phyloP scores from a whole-genome alignment of 2,329 filamentous ascomycete species.

The Diaporthe ampelina region DNA sequence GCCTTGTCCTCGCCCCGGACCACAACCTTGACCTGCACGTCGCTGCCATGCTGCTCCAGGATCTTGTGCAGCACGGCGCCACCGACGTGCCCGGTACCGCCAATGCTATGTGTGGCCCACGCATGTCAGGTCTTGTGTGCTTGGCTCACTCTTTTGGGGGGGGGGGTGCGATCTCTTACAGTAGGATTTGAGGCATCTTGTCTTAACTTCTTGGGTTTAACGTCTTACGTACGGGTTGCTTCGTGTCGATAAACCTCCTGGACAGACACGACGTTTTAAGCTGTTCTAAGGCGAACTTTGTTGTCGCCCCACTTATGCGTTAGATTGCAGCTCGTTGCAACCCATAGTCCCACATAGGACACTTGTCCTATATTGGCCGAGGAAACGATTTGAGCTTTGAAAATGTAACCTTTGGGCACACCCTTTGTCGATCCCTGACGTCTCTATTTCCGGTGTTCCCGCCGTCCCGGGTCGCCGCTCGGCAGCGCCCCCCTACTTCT shows the following conservation, averaged over 20 bases:
- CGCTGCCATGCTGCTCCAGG: conserved; percentile 32
- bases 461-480: background rate
- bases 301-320: conserved; percentile 26
- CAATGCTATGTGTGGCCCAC: conserved; percentile 46
- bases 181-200: conserved; percentile 25
- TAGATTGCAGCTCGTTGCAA: background rate
- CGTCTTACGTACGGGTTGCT: background rate
- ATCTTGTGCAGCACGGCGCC: conserved; percentile 43
- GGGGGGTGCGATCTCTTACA: background rate
- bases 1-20: conserved; percentile 40
- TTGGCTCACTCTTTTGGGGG: too few relatives aligned
- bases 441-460: conserved; percentile 2
- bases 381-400: background rate
- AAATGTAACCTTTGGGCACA: conserved; percentile 9
- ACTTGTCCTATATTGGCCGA: conserved; percentile 18
- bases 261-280: background rate
- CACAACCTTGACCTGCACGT: conserved; percentile 39
- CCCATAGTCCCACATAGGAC: conserved; percentile 25
- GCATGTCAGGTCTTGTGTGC: conserved; percentile 1
- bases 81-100: conserved; percentile 47
- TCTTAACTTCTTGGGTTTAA: background rate
- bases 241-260: conserved; percentile 4
- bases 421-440: conserved; percentile 16
- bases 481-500: background rate
- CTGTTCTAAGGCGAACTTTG: background rate